Evolutionary conservation across 768 basidiomycete species (phyloP), one percentile per base, ranked within the genome.

Genomic region (Lactarius quietus): DNA sequence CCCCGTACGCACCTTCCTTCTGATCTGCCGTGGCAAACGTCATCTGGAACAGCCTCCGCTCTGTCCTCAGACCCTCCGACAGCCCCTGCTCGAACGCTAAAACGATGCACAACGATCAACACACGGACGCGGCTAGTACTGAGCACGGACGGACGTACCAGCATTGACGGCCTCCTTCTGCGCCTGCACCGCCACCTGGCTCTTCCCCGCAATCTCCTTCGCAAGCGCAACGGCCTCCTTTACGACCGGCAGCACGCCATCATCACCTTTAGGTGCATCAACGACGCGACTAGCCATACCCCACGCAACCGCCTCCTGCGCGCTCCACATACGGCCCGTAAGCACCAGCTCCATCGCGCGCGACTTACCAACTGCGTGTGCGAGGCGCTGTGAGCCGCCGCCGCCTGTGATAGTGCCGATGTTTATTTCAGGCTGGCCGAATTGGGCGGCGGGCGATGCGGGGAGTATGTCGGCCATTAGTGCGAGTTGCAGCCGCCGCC

Each of bases 401-500:
- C 90, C 93, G 3, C 95, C 95, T 18, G 95, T 95, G 73, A 98
- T 97, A 66, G 93, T 88, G 60, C 95, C 96, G 35, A 98, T 83
- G 73, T 92, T 95, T 76, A 99, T 94, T 75, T 98, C 96, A 20
- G 96, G 96, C 74, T 97, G 96, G 20, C 94, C 94, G 70, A 99
- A 97, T 70, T 87, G 86, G 20, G 96, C 96, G 12, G 84, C 92
- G 2, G 93, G 90, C 7, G 93, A 90, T 20, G 89, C 93, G 57
- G 97, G 86, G 72, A 98, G 88, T 75, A 98, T 93, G 78, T 98
- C 96, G 75, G 93, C 92, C 87, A 93, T 93, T 68, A 98, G 84
- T 6, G 96, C 96, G 28, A 99, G 86, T 76, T 99, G 72, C 95
- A 96, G 41, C 96, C 96, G 43, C 96, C 96, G 12, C 96, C 96